phyloP scores from a whole-genome alignment of 2,329 filamentous ascomycete genomes.

The Aspergillus fijiensis region DNA sequence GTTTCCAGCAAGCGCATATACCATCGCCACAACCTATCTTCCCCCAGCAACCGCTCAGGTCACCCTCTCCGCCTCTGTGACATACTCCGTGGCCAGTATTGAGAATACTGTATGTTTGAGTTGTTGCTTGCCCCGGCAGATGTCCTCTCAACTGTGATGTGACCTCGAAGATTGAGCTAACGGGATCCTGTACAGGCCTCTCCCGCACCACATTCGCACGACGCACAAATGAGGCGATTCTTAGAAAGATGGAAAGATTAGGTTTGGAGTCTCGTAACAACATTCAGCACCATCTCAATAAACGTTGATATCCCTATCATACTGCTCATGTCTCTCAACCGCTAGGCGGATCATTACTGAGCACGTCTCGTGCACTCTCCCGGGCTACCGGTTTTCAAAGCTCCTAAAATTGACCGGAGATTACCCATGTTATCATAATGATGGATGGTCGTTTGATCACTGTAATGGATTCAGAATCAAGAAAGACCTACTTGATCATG shows the following conservation, averaged over 20 bases:
- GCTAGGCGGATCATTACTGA: too few species aligned
- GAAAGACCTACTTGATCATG: too few species aligned
- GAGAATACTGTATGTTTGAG: slow-evolving; percentile 59
- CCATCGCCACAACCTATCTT: slow-evolving; percentile 53
- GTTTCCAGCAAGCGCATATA: slow-evolving; percentile 57
- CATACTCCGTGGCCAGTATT: slow-evolving; percentile 51
- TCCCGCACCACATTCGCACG: slow-evolving; percentile 52
- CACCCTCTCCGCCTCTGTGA: slow-evolving; percentile 53
- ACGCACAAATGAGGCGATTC: slow-evolving; percentile 55
- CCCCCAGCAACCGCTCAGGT: slow-evolving; percentile 47
- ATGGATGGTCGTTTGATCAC: too few species aligned
- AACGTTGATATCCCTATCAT: background rate
- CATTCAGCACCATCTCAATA: background rate
- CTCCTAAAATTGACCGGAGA: too few species aligned
- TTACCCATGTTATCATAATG: too few species aligned
- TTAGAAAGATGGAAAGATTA: slow-evolving; percentile 61
- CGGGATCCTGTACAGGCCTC: slow-evolving; percentile 47
- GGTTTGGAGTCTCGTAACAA: slow-evolving; percentile 7
- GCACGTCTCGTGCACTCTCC: too few species aligned
- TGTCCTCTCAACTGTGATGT: background rate
- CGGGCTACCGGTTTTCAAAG: too few species aligned
- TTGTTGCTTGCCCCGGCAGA: background rate
- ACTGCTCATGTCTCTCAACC: background rate
- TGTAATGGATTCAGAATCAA: too few species aligned
- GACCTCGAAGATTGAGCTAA: slow-evolving; percentile 5